Percentiles rank a stretch among this genome's conserved stretches.
Conservation (phyloP, 2,329 filamentous ascomycete species). For the Aspergillus clavatus region DNA sequence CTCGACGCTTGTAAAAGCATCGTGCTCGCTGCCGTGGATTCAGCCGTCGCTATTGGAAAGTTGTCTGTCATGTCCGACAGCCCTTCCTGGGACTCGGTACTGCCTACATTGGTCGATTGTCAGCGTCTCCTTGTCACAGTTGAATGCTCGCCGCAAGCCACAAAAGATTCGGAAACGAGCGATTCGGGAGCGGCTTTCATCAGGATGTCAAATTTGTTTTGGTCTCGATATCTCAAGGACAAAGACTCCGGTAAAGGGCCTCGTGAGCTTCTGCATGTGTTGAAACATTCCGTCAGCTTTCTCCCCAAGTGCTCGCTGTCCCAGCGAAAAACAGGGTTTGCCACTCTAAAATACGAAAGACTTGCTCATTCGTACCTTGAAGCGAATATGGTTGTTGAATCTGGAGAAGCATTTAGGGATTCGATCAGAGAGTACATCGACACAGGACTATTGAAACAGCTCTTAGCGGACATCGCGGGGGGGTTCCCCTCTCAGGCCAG, state of each 20-base stretch:
- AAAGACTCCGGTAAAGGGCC: conserved; percentile 33
- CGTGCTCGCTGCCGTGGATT: conserved; percentile 39
- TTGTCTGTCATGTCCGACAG: conserved; percentile 33
- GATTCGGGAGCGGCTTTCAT: conserved; percentile 28
- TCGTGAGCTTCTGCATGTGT: conserved; percentile 33
- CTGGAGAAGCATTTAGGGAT: conserved; percentile 35
- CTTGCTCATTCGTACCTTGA: conserved; percentile 40
- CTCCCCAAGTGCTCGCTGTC: conserved; percentile 30
- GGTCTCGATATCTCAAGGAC: conserved; percentile 44
- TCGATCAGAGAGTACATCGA: conserved; percentile 40
- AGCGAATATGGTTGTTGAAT: conserved; percentile 30
- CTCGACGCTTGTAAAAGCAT: conserved; percentile 32
- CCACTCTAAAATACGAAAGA: conserved; percentile 43
- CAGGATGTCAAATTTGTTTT: conserved; percentile 45
- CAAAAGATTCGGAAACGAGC: conserved; percentile 15
- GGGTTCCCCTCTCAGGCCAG: conserved; percentile 25
- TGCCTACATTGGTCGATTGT: conserved; percentile 34
- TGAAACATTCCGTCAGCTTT: conserved; percentile 39
- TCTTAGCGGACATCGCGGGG: conserved; percentile 22
- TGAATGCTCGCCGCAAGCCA: conserved; percentile 11
- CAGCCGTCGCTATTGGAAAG: conserved; percentile 37
- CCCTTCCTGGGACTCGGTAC: conserved; percentile 36
- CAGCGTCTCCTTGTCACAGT: conserved; percentile 33
- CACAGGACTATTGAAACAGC: conserved; percentile 31
- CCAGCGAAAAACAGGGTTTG: conserved; percentile 36